phyloP scores from a whole-genome alignment of 2,329 filamentous ascomycete genomes.

The Fusarium verticillioides region DNA sequence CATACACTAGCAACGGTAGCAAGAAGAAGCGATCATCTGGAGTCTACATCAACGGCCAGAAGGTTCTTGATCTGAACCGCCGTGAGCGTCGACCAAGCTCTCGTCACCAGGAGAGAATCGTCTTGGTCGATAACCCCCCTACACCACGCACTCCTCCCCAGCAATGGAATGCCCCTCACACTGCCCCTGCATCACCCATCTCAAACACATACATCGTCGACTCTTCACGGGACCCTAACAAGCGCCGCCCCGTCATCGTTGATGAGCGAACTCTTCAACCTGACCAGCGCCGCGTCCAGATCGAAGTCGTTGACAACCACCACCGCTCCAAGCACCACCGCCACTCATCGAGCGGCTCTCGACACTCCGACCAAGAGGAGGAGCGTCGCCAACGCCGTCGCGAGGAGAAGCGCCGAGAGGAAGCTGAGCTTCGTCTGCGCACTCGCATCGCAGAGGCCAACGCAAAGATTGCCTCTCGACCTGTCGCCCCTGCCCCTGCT shows the following conservation, averaged over 20 bases:
- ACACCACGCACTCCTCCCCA: constrained; percentile 61
- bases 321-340: constrained; percentile 50
- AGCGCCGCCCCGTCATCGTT: constrained; percentile 52
- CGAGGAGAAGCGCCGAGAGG: constrained; percentile 44
- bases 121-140: constrained; percentile 58
- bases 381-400: constrained; percentile 40
- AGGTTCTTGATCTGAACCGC: constrained; percentile 49
- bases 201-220: constrained; percentile 43
- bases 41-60: constrained; percentile 53
- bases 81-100: constrained; percentile 43
- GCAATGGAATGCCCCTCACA: constrained; percentile 53
- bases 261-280: constrained; percentile 49
- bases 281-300: constrained; percentile 47
- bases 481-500: constrained; percentile 46
- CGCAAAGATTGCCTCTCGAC: constrained; percentile 54
- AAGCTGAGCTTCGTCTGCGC: constrained; percentile 46
- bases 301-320: constrained; percentile 52
- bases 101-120: constrained; percentile 54
- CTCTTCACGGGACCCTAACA: constrained; percentile 38
- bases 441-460: constrained; percentile 56
- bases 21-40: constrained; percentile 49
- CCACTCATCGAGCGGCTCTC: constrained; percentile 52
- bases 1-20: constrained; percentile 48
- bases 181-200: constrained; percentile 54
- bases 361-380: constrained; percentile 47